These are phyloP conservation scores for Eimeria maxima DNA, from an alignment of 169 alveolate genomes.

Conservation along the genomic window DNA sequence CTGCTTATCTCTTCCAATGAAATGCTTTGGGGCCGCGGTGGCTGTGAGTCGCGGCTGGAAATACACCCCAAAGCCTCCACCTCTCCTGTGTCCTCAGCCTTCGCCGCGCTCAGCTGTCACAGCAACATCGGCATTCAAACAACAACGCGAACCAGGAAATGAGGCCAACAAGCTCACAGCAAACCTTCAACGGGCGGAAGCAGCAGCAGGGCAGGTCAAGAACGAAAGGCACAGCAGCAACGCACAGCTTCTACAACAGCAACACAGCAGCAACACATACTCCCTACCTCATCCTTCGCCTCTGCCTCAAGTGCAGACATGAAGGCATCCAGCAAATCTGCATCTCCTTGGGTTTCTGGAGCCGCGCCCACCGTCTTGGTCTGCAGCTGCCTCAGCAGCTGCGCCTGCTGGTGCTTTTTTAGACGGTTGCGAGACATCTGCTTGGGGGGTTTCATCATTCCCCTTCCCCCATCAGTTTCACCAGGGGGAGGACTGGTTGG, in stretches of 20 bases:
- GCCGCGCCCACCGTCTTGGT: conserved; percentile 9
- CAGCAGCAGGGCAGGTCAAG: neutral
- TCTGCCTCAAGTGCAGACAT: conserved; percentile 83
- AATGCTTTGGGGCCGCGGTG: conserved; percentile 69
- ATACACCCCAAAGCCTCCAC: conserved; percentile 73
- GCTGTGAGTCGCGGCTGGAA: conserved; percentile 34
- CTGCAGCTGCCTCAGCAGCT: conserved; percentile 74
- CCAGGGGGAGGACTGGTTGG: neutral
- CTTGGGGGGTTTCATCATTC: conserved; percentile 32
- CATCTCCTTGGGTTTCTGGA: conserved; percentile 57
- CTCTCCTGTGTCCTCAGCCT: conserved; percentile 73
- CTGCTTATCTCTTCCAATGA: conserved; percentile 79
- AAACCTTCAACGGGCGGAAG: neutral
- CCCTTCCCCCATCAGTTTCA: conserved; percentile 25
- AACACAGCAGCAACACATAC: neutral
- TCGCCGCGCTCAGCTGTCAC: conserved; percentile 81
- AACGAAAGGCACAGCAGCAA: neutral
- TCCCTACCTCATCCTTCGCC: conserved; percentile 80
- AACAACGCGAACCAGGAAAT: neutral
- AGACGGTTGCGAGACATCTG: conserved; percentile 67
- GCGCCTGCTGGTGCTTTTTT: conserved; percentile 77
- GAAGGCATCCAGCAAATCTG: conserved; percentile 80
- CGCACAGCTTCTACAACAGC: neutral
- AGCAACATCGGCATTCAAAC: neutral
- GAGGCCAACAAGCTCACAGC: neutral